These are phyloP conservation scores for Carpinus fangiana DNA, from an alignment of 306 rosid genomes.

Conservation along the genomic window DNA sequence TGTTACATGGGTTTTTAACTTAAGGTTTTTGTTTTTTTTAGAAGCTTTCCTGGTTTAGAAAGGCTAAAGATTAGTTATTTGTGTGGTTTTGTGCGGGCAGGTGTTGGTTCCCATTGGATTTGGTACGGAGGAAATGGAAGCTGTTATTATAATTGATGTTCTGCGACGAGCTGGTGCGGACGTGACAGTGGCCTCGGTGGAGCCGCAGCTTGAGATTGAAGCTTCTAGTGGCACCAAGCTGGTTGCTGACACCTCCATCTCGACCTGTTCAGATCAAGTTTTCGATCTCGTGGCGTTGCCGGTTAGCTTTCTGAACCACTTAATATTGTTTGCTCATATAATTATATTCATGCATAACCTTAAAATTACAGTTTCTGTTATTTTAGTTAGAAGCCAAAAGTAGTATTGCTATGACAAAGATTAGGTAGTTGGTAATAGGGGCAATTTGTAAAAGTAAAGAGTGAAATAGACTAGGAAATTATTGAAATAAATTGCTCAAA, in stretches of 20 bases:
- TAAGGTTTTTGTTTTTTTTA: not conserved
- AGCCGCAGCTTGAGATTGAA: constrained; percentile 72
- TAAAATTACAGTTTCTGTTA: not conserved
- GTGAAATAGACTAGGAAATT: not conserved
- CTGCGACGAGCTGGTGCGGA: constrained; percentile 94
- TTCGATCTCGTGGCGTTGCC: constrained; percentile 92
- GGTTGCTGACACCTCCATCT: constrained; percentile 76
- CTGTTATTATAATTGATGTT: constrained; percentile 73
- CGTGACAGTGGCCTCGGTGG: constrained; percentile 92
- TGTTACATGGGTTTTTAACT: not conserved
- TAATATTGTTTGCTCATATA: not conserved
- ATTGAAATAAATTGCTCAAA: not conserved
- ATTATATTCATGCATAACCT: not conserved
- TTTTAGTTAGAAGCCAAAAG: constrained; percentile 2
- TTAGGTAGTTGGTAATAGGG: not conserved
- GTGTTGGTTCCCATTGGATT: constrained; percentile 85
- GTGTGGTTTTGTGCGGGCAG: constrained; percentile 24
- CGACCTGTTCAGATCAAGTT: constrained; percentile 56
- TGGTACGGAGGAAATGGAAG: constrained; percentile 98
- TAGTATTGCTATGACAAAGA: not conserved
- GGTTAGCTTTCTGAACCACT: constrained; percentile 40
- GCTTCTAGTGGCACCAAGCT: constrained; percentile 71
- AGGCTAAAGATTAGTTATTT: not conserved
- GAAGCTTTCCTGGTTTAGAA: not conserved
- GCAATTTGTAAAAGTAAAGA: not conserved